Evolutionary conservation across 495 filamentous ascomycete species (phyloP), one percentile per base, ranked within the genome.

Genomic region (Penicillium arizonense): DNA sequence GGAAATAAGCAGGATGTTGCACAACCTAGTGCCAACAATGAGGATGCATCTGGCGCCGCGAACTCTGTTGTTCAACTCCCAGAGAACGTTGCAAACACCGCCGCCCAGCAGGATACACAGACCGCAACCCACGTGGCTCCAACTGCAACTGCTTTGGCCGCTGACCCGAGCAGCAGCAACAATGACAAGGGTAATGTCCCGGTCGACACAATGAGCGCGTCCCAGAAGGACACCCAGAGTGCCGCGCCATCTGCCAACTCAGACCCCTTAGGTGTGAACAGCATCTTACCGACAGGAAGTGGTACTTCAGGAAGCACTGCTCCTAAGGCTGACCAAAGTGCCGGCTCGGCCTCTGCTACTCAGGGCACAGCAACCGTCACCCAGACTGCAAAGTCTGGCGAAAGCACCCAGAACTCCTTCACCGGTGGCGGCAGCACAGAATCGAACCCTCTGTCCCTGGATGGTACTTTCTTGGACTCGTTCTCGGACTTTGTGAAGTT

Each of bases 401-500:
- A 36, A 23, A 39, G 35, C 21, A 49, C 26, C 2, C 18, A 40
- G 18, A 40, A 40, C 18, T 18, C 38, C 8, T 40, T 23, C 38
- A 40, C 38, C 10, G 38, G 38, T 2, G 38, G 38, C 16, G 38
- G 16, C 8, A 20, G 9, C 16, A 40, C 16, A 4, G 18, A 9
- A 14, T 20, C 18, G 2, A 18, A 40, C 38, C 9, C 38, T 24
- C 23, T 24, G 5, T 24, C 23, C 5, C 23, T 24, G 23, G 23
- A 52, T 44, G 53, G 28, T 21, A 64, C 62, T 30, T 43, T 58
- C 9, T 30, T 65, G 16, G 45, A 47, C 18, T 53, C 50, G 16
- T 53, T 63, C 46, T 52, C 68, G 21, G 77, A 79, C 56, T 43
- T 79, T 12, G 67, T 70, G 23, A 67, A 69, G 52, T 62, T 72